Percentiles rank a stretch among this genome's conserved stretches.
Evolutionary conservation across 2,329 filamentous ascomycete species (phyloP).

Genomic region (Apiospora sp.): DNA sequence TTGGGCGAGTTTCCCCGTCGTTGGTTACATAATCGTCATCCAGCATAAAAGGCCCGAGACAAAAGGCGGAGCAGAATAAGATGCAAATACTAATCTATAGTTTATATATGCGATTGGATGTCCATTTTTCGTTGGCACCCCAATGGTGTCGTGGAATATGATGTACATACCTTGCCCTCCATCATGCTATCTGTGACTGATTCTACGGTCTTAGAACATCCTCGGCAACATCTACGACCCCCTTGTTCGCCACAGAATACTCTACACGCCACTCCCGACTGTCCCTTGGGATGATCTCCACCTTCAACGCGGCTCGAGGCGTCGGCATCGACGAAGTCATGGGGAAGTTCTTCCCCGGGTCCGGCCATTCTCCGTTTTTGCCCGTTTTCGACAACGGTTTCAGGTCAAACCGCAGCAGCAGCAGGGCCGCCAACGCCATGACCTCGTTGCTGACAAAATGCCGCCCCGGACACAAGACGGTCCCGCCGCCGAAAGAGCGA

Average conservation of each 20-base stretch:
- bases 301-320: not conserved
- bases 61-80: no score
- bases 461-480: conserved; percentile 38
- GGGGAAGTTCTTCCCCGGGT: not conserved
- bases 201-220: not conserved
- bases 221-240: not conserved
- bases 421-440: conserved; percentile 33
- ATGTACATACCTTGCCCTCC: no score
- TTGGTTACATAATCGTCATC: no score
- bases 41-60: no score
- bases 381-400: not conserved
- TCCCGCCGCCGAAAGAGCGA: conserved; percentile 25
- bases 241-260: not conserved
- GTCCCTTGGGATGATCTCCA: not conserved
- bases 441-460: conserved; percentile 42
- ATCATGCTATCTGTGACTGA: no score
- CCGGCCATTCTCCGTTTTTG: not conserved
- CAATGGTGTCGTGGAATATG: no score
- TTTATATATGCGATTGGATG: no score
- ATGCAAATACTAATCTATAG: no score
- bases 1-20: no score
- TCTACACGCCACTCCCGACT: not conserved
- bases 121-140: no score
- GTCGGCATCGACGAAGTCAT: not conserved
- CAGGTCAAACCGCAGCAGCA: conserved; percentile 29